Evolutionary conservation across 2,329 filamentous ascomycete genomes (phyloP), one percentile per base, ranked within the genome.

Genomic region (Thielaviopsis musarum): DNA sequence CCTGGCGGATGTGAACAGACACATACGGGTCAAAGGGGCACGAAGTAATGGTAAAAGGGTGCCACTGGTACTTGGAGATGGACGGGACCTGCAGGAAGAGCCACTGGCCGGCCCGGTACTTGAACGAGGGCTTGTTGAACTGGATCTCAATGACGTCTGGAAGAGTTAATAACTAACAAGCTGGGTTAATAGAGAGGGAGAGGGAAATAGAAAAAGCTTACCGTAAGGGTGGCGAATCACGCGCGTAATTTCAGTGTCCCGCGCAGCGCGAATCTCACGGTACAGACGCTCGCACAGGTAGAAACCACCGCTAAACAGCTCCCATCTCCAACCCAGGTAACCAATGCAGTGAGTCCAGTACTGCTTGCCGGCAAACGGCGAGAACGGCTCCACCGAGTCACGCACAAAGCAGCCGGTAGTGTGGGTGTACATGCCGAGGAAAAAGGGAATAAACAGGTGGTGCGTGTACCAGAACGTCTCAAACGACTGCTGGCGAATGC

Each of bases 391-490:
- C 5, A 76, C 70, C 1, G 83, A 85, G 69, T 96, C 91, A 65
- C 93, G 87, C 48, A 98, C 93, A 74, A 98, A 98, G 73, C 93
- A 98, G 62, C 90, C 91, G 7, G 88, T 88, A 1, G 93, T 91
- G 71, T 98, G 93, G 13, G 91, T 97, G 72, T 97, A 98, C 65
- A 98, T 83, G 53, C 82, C 91, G 52, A 98, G 78, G 67, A 97
- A 74, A 72, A 98, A 98, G 1, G 93, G 91, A 62, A 98, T 87
- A 68, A 97, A 97, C n/a, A 98, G 80, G 67, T 98, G 93, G 72
- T 98, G 93, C 0, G 90, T 95, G 73, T 98, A 98, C 93, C 93
- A 98, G 70, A 98, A 98, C 0, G 91, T 94, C 74, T 98, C 93
- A 69, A 91, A 98, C 0, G 89, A 95, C 70, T 98, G 93, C 70